Evolutionary conservation across 139 green algal genomes (phyloP).

Genomic region (Marvania coccoides): DNA sequence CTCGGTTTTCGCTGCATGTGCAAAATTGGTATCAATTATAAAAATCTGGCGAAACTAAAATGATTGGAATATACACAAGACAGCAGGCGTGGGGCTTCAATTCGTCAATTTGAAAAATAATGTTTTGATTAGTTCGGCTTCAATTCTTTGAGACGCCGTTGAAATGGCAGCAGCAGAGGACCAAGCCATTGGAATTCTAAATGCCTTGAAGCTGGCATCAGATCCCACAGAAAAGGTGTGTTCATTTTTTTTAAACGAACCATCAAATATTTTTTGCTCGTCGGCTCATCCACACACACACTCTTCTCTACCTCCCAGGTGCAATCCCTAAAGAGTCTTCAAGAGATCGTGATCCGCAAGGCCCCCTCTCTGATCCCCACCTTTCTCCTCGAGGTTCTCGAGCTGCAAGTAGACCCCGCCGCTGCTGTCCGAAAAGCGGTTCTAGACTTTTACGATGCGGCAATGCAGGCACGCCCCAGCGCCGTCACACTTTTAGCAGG

Average conservation of each 20-base stretch:
- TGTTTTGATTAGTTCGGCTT: neutral
- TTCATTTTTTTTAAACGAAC: neutral
- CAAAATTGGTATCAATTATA: too few relatives aligned
- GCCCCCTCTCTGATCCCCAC: slow-evolving; percentile 27
- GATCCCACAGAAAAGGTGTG: slow-evolving; percentile 17
- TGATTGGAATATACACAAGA: too few relatives aligned
- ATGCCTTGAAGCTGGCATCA: slow-evolving; percentile 18
- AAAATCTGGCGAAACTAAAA: too few relatives aligned
- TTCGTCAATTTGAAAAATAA: too few relatives aligned
- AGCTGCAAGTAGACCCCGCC: slow-evolving; percentile 34
- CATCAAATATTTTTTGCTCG: neutral
- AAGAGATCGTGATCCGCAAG: slow-evolving; percentile 36
- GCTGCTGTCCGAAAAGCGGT: slow-evolving; percentile 23
- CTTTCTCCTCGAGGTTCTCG: slow-evolving; percentile 33
- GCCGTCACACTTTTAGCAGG: neutral
- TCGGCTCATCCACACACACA: neutral
- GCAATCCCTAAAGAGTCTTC: slow-evolving; percentile 28
- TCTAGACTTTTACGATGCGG: slow-evolving; percentile 20
- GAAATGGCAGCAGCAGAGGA: slow-evolving; percentile 3
- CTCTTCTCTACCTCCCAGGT: neutral
- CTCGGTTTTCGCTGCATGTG: too few relatives aligned
- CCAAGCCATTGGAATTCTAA: slow-evolving; percentile 29
- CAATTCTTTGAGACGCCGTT: too few relatives aligned
- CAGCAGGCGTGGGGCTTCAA: too few relatives aligned
- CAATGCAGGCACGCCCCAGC: neutral